phyloP scores from a whole-genome alignment of 208 protist species.

The Polymyxa betae region DNA sequence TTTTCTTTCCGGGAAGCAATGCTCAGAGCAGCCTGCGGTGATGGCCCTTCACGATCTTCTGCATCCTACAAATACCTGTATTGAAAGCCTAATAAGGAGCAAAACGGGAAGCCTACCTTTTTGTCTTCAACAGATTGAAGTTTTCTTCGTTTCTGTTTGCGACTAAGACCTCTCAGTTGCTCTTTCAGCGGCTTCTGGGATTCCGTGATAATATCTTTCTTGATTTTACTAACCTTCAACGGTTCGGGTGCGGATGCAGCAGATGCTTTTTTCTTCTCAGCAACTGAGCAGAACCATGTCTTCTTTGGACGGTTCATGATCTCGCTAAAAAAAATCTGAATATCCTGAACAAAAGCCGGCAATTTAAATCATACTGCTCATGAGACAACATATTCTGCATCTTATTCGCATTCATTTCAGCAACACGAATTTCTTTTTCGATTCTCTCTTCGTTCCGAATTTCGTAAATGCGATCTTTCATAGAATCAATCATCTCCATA shows the following conservation, averaged over 20 bases:
- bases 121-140: neutral
- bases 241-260: neutral
- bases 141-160: neutral
- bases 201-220: neutral
- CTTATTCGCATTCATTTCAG: conserved; percentile 48
- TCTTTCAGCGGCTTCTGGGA: neutral
- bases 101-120: no score
- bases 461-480: neutral
- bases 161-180: neutral
- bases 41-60: neutral
- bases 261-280: neutral
- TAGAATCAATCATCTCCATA: neutral
- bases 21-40: neutral
- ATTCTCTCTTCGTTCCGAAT: conserved; percentile 27
- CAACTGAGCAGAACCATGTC: neutral
- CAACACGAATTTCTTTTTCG: conserved; percentile 33
- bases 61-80: neutral
- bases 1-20: neutral
- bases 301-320: conserved; percentile 12
- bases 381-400: neutral
- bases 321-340: neutral
- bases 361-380: neutral
- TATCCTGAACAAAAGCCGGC: neutral
- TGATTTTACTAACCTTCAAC: neutral
- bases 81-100: no score